phyloP scores from a whole-genome alignment of 1,284 basidiomycete genomes.

The Ceratobasidium sp. region DNA sequence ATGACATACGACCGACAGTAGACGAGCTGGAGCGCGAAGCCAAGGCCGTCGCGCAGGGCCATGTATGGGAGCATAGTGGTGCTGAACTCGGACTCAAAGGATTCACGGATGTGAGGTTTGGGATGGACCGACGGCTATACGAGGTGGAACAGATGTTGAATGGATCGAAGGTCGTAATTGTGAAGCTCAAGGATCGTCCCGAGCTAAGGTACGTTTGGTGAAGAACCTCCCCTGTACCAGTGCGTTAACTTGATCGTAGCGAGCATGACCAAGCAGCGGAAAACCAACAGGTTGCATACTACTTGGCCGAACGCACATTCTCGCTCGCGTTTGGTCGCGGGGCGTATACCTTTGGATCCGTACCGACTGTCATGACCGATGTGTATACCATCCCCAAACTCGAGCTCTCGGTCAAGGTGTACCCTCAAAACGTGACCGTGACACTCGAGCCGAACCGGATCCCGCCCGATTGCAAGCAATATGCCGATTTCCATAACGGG shows the following conservation, averaged over 20 bases:
- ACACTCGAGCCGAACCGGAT: slow-evolving; percentile 61
- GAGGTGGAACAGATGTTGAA: slow-evolving; percentile 89
- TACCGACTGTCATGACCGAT: slow-evolving; percentile 72
- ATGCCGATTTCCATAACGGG: slow-evolving; percentile 98
- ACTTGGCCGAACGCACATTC: slow-evolving; percentile 83
- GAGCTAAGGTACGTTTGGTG: slow-evolving; percentile 66
- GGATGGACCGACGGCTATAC: slow-evolving; percentile 82
- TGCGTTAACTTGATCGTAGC: slow-evolving; percentile 51
- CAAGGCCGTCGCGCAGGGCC: slow-evolving; percentile 24
- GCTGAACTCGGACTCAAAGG: slow-evolving; percentile 69
- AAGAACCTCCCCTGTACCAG: slow-evolving; percentile 12
- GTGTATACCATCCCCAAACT: slow-evolving; percentile 81
- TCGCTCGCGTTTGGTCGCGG: slow-evolving; percentile 86
- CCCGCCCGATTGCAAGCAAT: slow-evolving; percentile 72
- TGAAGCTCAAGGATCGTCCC: slow-evolving; percentile 71
- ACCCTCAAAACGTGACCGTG: slow-evolving; percentile 69
- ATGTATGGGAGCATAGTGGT: slow-evolving; percentile 18
- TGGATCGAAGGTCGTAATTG: slow-evolving; percentile 70
- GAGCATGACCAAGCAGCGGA: slow-evolving; percentile 82
- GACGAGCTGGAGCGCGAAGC: slow-evolving; percentile 37
- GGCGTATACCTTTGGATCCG: slow-evolving; percentile 84
- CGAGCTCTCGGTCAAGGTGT: slow-evolving; percentile 76
- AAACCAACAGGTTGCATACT: slow-evolving; percentile 77
- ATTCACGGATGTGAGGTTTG: slow-evolving; percentile 83
- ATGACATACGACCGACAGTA: slow-evolving; percentile 21